Evolutionary conservation across 768 basidiomycete species (phyloP).

Genomic region (Calocera cornea): DNA sequence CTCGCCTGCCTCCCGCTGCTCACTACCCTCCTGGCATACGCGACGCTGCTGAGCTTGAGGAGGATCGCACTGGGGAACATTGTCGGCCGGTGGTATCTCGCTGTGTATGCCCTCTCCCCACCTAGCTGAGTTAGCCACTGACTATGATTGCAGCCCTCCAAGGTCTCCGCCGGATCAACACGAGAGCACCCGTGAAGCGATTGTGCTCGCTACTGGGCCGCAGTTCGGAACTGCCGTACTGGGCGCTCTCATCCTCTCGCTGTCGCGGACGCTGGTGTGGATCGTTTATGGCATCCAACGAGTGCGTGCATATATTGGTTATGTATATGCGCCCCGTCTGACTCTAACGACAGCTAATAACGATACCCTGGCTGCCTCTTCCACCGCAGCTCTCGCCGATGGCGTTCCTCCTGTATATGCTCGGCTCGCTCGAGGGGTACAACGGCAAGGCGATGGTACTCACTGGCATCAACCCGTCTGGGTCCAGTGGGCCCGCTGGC

Average conservation of each 20-base stretch:
- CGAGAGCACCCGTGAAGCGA: not conserved
- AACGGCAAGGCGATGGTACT: not conserved
- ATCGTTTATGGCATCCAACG: not conserved
- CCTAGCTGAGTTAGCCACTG: not conserved
- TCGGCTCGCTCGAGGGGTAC: slow-evolving; percentile 1
- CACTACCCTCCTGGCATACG: not conserved
- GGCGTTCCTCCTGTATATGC: not conserved
- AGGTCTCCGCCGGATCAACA: not conserved
- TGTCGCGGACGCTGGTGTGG: not conserved
- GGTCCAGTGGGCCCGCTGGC: not conserved
- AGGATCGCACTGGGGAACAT: not conserved
- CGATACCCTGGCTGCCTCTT: not conserved
- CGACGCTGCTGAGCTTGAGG: not conserved
- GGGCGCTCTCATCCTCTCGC: not conserved
- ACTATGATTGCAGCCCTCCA: not conserved
- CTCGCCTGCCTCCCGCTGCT: not conserved
- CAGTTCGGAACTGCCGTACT: slow-evolving; percentile 3
- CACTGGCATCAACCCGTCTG: not conserved
- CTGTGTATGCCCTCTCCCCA: not conserved
- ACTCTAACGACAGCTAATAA: not conserved
- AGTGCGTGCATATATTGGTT: not conserved
- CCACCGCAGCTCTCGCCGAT: not conserved
- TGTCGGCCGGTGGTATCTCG: not conserved
- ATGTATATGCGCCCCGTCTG: not conserved
- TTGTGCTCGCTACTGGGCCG: not conserved